Evolutionary conservation across 2,329 filamentous ascomycete species (phyloP).

Genomic region (Stachybotrys elegans): DNA sequence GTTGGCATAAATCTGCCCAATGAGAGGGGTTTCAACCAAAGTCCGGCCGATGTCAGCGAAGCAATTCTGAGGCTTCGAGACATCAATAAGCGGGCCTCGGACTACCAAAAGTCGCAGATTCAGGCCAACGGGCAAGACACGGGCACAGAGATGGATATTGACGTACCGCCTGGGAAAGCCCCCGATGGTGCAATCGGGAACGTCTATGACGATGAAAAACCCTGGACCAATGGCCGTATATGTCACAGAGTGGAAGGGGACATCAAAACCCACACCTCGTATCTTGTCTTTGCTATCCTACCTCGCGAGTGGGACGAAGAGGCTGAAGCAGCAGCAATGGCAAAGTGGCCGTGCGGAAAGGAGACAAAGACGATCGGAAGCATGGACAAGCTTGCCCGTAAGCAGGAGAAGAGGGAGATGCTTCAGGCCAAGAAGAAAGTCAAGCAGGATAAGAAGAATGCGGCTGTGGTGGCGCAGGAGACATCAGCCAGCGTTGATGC

Average conservation of each 20-base stretch:
- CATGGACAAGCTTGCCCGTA: constrained; percentile 48
- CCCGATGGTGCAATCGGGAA: constrained; percentile 20
- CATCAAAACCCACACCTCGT: constrained; percentile 94
- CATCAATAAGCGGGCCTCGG: constrained; percentile 64
- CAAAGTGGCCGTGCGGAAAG: constrained; percentile 57
- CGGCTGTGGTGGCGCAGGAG: no score
- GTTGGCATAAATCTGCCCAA: constrained; percentile 61
- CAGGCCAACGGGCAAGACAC: constrained; percentile 14
- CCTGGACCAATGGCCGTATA: constrained; percentile 71
- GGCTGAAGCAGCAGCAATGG: constrained; percentile 66
- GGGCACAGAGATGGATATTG: constrained; percentile 37
- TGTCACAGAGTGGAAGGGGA: constrained; percentile 81
- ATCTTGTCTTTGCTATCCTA: constrained; percentile 86
- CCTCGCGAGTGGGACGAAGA: constrained; percentile 81
- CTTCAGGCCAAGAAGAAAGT: constrained; percentile 42
- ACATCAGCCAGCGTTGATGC: no score
- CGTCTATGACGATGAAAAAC: constrained; percentile 33
- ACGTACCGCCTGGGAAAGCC: constrained; percentile 21
- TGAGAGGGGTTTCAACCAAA: constrained; percentile 67
- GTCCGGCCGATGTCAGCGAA: constrained; percentile 71
- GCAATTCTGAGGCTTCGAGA: constrained; percentile 68
- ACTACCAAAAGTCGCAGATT: constrained; percentile 49
- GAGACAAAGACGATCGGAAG: constrained; percentile 48
- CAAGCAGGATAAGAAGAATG: constrained; percentile 19
- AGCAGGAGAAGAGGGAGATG: constrained; percentile 51